Conservation (phyloP, 441 rosid genomes). For the Mallotus japonicus region DNA sequence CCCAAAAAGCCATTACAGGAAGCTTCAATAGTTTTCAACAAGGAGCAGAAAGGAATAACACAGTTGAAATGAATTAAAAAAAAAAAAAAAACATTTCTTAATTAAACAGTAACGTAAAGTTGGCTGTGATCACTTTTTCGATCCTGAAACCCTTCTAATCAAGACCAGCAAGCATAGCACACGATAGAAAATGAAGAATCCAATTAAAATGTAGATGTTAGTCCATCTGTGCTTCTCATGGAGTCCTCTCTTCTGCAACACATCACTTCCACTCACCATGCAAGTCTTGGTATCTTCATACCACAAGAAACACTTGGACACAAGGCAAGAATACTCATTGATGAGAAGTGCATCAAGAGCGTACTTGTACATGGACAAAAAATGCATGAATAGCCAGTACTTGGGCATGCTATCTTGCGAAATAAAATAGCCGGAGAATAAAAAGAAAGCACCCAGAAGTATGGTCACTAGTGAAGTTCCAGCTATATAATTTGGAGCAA, state of each 20-base stretch:
- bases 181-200: conserved; percentile 78
- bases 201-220: conserved; percentile 64
- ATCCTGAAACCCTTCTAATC: conserved; percentile 68
- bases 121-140: conserved; percentile 41
- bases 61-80: neutral
- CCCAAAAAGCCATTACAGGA: no score
- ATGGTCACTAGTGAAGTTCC: conserved; percentile 74
- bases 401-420: conserved; percentile 70
- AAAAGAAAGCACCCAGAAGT: conserved; percentile 69
- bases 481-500: conserved; percentile 82
- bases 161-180: conserved; percentile 63
- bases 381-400: conserved; percentile 92
- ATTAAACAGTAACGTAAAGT: neutral
- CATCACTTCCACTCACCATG: conserved; percentile 68
- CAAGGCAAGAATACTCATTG: conserved; percentile 83
- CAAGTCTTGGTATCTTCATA: conserved; percentile 51
- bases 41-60: no score
- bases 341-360: conserved; percentile 78
- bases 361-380: conserved; percentile 84
- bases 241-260: conserved; percentile 61
- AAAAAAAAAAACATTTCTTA: neutral
- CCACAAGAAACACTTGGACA: conserved; percentile 68
- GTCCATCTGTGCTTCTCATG: conserved; percentile 61
- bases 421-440: conserved; percentile 93
- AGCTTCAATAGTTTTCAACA: no score